These are phyloP conservation scores for Rubroshorea leprosula DNA, from an alignment of 345 rosid genomes.

Conservation along the genomic window DNA sequence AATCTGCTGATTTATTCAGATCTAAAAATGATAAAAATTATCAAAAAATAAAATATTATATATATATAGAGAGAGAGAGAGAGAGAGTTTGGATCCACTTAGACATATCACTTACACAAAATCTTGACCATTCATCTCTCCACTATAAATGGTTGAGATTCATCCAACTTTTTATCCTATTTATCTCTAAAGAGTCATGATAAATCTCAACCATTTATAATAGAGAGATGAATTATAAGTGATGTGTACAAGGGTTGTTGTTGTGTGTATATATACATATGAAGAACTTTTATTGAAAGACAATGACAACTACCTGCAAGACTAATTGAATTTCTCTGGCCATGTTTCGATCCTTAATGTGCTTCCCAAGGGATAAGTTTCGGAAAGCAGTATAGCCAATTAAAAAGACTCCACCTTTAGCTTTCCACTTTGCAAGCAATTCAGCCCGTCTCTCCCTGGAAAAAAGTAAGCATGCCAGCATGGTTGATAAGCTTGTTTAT, in stretches of 20 bases:
- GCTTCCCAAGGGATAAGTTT: constrained; percentile 82
- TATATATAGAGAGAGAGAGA: too few species aligned
- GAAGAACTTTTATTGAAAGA: neutral
- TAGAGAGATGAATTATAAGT: too few species aligned
- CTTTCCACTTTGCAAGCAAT: constrained; percentile 79
- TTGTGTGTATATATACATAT: neutral
- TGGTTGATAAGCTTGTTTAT: constrained; percentile 5
- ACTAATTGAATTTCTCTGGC: constrained; percentile 71
- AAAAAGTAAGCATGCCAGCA: constrained; percentile 17
- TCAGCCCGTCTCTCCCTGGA: constrained; percentile 78
- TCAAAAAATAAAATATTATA: too few species aligned
- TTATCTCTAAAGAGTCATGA: too few species aligned
- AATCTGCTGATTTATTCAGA: constrained; percentile 3
- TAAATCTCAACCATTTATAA: too few species aligned
- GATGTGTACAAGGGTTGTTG: too few species aligned
- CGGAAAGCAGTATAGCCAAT: constrained; percentile 90
- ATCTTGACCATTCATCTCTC: too few species aligned
- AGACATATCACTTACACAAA: too few species aligned
- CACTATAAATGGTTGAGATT: too few species aligned
- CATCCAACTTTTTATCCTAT: too few species aligned
- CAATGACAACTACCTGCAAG: constrained; percentile 58
- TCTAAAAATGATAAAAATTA: neutral
- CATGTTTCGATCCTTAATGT: constrained; percentile 62
- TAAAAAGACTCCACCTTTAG: constrained; percentile 87
- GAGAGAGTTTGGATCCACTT: too few species aligned